A percentile compares a stretch with the other conserved stretches of the same genome.
Evolutionary conservation across 805 yeast genomes (phyloP).

Genomic region (Kodamaea sagamina): DNA sequence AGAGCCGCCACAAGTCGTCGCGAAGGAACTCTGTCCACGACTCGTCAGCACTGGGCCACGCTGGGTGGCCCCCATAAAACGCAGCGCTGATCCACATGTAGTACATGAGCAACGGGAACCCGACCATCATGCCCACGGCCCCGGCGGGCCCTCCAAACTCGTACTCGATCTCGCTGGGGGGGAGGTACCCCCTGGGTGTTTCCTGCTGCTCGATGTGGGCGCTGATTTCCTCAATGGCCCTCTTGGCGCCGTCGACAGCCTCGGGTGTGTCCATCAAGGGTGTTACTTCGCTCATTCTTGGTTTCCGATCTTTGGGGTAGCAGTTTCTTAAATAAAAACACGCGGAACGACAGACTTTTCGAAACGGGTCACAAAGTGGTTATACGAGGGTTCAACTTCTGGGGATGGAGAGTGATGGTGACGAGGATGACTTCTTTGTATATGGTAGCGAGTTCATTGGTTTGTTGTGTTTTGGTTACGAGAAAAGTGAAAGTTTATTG

Average conservation of each 20-base stretch:
- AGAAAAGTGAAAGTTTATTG: too few relatives aligned
- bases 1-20: constrained; percentile 42
- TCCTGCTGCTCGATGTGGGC: constrained; percentile 14
- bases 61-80: constrained; percentile 73
- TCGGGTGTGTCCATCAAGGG: constrained; percentile 5
- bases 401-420: too few relatives aligned
- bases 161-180: constrained; percentile 60
- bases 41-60: constrained; percentile 64
- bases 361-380: too few relatives aligned
- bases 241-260: constrained; percentile 2
- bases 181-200: constrained; percentile 30
- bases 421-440: too few relatives aligned
- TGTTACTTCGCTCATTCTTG: constrained; percentile 2
- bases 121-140: constrained; percentile 85
- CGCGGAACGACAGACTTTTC: too few relatives aligned
- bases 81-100: constrained; percentile 93
- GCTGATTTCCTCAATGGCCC: background rate
- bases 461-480: too few relatives aligned
- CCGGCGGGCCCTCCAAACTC: constrained; percentile 96
- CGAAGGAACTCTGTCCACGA: constrained; percentile 51
- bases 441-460: too few relatives aligned
- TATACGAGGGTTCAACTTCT: too few relatives aligned
- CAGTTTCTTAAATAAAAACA: too few relatives aligned
- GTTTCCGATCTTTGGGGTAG: background rate
- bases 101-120: constrained; percentile 92